These are phyloP conservation scores for Potentilla sterilis DNA, from an alignment of 306 rosid species.

Conservation along the genomic window DNA sequence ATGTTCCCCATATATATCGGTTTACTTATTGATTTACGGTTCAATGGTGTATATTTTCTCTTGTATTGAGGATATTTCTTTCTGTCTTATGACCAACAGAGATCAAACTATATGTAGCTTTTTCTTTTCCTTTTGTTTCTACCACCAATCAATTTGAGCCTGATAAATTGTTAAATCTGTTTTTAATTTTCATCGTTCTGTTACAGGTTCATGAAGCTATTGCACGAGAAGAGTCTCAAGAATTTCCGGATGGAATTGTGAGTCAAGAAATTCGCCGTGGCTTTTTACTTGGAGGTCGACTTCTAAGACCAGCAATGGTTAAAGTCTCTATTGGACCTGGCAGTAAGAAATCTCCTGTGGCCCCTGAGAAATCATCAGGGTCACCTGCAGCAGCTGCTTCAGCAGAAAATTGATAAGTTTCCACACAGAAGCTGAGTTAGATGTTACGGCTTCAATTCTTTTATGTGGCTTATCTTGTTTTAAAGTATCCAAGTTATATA, in stretches of 20 bases:
- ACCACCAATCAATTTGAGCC: neutral
- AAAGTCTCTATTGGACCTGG: constrained; percentile 83
- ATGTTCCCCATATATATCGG: neutral
- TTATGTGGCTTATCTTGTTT: neutral
- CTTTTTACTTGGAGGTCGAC: constrained; percentile 60
- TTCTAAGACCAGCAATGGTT: constrained; percentile 84
- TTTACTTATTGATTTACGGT: neutral
- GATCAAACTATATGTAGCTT: neutral
- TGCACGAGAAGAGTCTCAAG: constrained; percentile 75
- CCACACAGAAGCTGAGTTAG: constrained; percentile 4
- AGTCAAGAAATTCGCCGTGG: constrained; percentile 75
- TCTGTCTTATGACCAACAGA: too few relatives aligned
- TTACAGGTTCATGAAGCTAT: constrained; percentile 78
- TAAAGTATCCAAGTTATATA: neutral
- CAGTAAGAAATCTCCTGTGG: constrained; percentile 35
- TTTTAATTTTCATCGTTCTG: constrained; percentile 18
- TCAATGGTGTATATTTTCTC: neutral
- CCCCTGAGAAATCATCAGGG: constrained; percentile 38
- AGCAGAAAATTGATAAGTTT: constrained; percentile 51
- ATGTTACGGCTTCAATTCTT: constrained; percentile 14
- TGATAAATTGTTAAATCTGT: constrained; percentile 1
- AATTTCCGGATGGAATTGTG: constrained; percentile 74
- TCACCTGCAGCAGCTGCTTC: constrained; percentile 58
- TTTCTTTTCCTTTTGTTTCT: neutral
- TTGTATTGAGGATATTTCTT: neutral